Evolutionary conservation across 2,329 filamentous ascomycete species (phyloP), one percentile per base, ranked within the genome.

Genomic region (Xylaria sp.): DNA sequence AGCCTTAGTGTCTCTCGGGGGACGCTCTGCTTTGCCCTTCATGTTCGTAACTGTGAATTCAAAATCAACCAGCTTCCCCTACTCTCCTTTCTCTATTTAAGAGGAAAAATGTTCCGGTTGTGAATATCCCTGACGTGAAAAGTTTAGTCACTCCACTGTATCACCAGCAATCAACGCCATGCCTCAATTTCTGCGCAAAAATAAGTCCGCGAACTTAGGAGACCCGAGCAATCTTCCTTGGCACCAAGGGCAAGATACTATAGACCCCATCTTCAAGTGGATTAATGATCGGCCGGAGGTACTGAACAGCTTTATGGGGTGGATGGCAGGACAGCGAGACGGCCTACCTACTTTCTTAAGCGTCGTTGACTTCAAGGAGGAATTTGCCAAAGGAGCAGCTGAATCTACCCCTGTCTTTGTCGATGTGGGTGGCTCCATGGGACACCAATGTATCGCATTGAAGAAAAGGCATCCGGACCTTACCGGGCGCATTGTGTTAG

Each of bases 351-450:
- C 47, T 0, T 73, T 73, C 58, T 60, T 76, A 1, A 63, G 65
- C 54, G 70, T 60, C 10, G 23, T 74, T 1, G 67, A 73, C 40
- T 70, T 75, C 57, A 54, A 69, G 25, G 35, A 57, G 40, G 71
- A 75, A 27, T 70, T 74, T 25, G 68, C 65, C 0, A 53, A 53
- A 9, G 68, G 55, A 3, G 60, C 66, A 0, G 60, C 50, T 2
- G 65, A 53, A 3, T 64, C 60, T 1, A 73, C 71, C 0, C 60
- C 68, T 8, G 51, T 75, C 5, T 74, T 75, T n/a, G 72, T 76
- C 10, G 75, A 76, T 27, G 58, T 76, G 1, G 74, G 72, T 2
- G 75, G 75, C 13, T 71, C 69, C 0, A 58, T 71, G 44, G 74
- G 74, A 9, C 71, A 74, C 13, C 71, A 76, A 44, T 73, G 69